Percentiles rank a stretch among this genome's conserved stretches.
Evolutionary conservation across 768 basidiomycete genomes (phyloP).

Genomic region (Coprinellus micaceus): DNA sequence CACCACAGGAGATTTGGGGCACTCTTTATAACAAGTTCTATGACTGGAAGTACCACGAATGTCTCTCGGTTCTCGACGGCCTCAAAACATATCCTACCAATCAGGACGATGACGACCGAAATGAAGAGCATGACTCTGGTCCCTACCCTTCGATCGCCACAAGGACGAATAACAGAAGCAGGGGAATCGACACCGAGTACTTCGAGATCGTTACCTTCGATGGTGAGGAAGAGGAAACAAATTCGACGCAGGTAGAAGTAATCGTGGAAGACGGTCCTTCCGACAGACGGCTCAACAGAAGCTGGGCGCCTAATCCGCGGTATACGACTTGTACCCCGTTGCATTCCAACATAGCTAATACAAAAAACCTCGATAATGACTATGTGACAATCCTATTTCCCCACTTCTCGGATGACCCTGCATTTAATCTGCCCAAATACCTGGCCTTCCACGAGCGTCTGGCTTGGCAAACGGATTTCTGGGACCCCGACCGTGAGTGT

Average conservation of each 20-base stretch:
- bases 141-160: neutral
- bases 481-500: slow-evolving; percentile 49
- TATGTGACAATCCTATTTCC: slow-evolving; percentile 32
- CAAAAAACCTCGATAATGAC: neutral
- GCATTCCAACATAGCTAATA: neutral
- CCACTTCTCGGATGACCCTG: slow-evolving; percentile 46
- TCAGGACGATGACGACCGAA: neutral
- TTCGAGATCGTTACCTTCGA: neutral
- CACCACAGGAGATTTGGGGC: neutral
- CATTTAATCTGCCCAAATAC: slow-evolving; percentile 29
- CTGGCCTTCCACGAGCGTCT: slow-evolving; percentile 26
- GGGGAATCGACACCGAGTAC: neutral
- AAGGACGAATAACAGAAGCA: neutral
- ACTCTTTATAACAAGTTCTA: neutral
- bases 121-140: neutral
- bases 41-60: neutral
- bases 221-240: neutral
- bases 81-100: neutral
- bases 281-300: no score
- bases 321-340: neutral
- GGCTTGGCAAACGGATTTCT: slow-evolving; percentile 33
- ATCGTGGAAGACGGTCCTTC: neutral
- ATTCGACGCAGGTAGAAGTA: neutral
- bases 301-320: neutral
- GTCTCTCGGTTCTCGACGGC: neutral